Evolutionary conservation across 2,329 filamentous ascomycete species (phyloP), one percentile per base, ranked within the genome.

Genomic region (Ophiostoma piceae): DNA sequence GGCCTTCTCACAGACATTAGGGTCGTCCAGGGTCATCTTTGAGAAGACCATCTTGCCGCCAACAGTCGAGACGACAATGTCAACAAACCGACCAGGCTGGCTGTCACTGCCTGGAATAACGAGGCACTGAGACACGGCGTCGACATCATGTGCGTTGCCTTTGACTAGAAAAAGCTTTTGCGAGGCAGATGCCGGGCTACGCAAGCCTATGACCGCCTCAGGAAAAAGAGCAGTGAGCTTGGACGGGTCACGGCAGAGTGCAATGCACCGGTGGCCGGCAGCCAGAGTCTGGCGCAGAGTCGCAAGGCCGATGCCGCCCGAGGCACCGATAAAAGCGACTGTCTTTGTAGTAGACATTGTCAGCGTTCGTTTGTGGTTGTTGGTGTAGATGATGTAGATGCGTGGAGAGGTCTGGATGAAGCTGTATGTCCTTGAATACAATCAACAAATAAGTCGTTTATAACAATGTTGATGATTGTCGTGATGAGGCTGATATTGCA

Each of bases 311-410:
- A 79, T 79, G 66, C 84, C 85, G 43, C 80, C 81, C 29, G 82
- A 85, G 60, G 84, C 82, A 71, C 85, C 85, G 68, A 87, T 79
- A 78, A 87, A 85, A 64, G 82, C 79, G 69, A 85, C 76, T 3
- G 82, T 80, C 72, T 82, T 67, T 8, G 54, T 14, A 29, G 51
- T 16, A 9, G 51, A 57, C 51, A 57, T 57, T 57, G n/a, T 29
- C 26, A 29, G 26, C 2, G 26, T 29, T 29, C 26, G 26, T 26
- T 22, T 57, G 4, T 14, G 26, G 51, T 12, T 57, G n/a, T 26
- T 19, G 16, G 14, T 51, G 39, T 51, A n/a, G 19, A 51, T 51
- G 16, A 0, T 4, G 47, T 22, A 19, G 47, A 19, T 19, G 16
- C 35, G 1, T 4, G 47, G n/a, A 19, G 47, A 19, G 5, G 16